Evolutionary conservation across 2,329 filamentous ascomycete species (phyloP).

Genomic region (Colletotrichum liaoningense): DNA sequence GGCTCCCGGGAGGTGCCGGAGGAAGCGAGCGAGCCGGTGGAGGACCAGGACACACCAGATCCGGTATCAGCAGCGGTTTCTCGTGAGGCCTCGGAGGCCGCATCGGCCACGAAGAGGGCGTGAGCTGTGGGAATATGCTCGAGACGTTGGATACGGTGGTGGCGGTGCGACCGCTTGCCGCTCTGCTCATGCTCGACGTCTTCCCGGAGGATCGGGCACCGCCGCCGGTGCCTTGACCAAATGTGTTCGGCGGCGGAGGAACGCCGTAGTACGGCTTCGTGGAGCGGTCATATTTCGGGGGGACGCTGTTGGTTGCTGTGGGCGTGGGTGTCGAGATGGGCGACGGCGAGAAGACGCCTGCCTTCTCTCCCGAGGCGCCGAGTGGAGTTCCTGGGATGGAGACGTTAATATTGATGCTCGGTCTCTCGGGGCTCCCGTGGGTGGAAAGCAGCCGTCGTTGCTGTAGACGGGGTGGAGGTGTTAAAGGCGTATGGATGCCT

Average conservation of each 20-base stretch:
- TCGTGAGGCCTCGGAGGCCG: slow-evolving; percentile 51
- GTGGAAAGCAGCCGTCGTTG: slow-evolving; percentile 58
- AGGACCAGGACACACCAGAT: slow-evolving; percentile 51
- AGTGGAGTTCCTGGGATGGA: slow-evolving; percentile 4
- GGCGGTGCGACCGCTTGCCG: slow-evolving; percentile 4
- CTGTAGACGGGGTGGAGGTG: slow-evolving; percentile 60
- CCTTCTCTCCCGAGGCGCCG: background rate
- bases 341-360: slow-evolving; percentile 47
- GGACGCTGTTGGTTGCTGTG: slow-evolving; percentile 46
- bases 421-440: background rate
- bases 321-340: slow-evolving; percentile 46
- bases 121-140: background rate
- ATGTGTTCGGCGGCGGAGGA: background rate
- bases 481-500: slow-evolving; percentile 45
- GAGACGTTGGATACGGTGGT: slow-evolving; percentile 17
- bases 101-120: slow-evolving; percentile 43
- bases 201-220: background rate
- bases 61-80: slow-evolving; percentile 49
- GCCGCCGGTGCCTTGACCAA: background rate
- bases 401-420: background rate
- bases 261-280: slow-evolving; percentile 9
- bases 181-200: slow-evolving; percentile 31
- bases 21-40: slow-evolving; percentile 59
- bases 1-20: slow-evolving; percentile 40
- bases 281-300: slow-evolving; percentile 46